Evolutionary conservation across 2,329 filamentous ascomycete species (phyloP).

Genomic region (Cercospora beticola): DNA sequence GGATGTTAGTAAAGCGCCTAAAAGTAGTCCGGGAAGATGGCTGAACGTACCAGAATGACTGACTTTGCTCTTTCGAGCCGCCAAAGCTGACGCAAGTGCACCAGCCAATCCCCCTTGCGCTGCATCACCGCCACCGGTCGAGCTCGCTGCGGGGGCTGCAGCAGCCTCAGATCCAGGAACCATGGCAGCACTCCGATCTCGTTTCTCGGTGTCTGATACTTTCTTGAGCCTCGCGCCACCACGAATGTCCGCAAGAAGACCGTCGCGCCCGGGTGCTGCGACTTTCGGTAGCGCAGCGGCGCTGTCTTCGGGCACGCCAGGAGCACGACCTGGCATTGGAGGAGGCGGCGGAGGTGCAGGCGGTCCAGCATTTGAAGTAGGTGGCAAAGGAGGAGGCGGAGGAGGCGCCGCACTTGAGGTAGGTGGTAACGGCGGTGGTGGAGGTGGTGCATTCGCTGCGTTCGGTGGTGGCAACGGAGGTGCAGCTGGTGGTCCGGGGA

Average conservation of each 20-base stretch:
- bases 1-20: not conserved
- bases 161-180: constrained; percentile 58
- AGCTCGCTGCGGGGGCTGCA: constrained; percentile 56
- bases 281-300: constrained; percentile 22
- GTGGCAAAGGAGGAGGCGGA: constrained; percentile 45
- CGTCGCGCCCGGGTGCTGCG: constrained; percentile 51
- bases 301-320: constrained; percentile 48
- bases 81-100: constrained; percentile 75
- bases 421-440: constrained; percentile 18
- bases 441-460: constrained; percentile 29
- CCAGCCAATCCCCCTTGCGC: constrained; percentile 47
- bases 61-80: constrained; percentile 88
- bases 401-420: constrained; percentile 32
- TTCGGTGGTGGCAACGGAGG: constrained; percentile 45
- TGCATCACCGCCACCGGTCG: constrained; percentile 52
- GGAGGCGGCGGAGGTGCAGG: constrained; percentile 46
- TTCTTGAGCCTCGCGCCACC: constrained; percentile 67
- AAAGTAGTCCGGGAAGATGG: constrained; percentile 6
- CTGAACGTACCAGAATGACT: constrained; percentile 81
- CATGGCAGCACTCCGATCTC: constrained; percentile 66
- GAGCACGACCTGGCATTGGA: constrained; percentile 41
- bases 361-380: constrained; percentile 35
- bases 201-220: constrained; percentile 68
- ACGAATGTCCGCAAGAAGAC: constrained; percentile 70
- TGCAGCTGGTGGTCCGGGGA: constrained; percentile 42